phyloP scores from a whole-genome alignment of 257 asterid genomes.

The Nicotiana tomentosiformis region DNA sequence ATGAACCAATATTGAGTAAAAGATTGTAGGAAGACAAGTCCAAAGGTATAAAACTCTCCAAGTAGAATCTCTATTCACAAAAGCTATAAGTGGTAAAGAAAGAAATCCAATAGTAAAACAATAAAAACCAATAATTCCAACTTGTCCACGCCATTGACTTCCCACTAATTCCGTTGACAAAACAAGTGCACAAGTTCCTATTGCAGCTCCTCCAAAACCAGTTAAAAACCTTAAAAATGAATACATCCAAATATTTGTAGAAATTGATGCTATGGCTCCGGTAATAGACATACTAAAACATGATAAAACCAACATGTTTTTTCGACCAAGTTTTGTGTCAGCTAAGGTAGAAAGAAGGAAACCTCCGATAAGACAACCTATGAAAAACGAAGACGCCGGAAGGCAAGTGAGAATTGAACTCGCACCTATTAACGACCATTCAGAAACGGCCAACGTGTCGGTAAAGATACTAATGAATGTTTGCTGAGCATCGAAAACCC shows the following conservation, averaged over 20 bases:
- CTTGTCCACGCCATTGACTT: conserved; percentile 47
- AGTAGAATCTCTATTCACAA: conserved; percentile 26
- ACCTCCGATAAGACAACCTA: conserved; percentile 64
- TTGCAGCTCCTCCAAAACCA: conserved; percentile 51
- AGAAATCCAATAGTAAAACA: conserved; percentile 56
- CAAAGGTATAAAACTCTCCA: conserved; percentile 67
- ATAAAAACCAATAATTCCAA: conserved; percentile 49
- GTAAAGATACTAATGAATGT: conserved; percentile 56
- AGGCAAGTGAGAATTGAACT: conserved; percentile 44
- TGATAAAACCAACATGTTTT: conserved; percentile 39
- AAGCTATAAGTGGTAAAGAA: conserved; percentile 48
- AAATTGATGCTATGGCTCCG: conserved; percentile 33
- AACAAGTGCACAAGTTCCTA: conserved; percentile 58
- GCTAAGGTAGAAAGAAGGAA: conserved; percentile 52
- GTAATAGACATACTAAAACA: conserved; percentile 46
- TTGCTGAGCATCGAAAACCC: conserved; percentile 75
- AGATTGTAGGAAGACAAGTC: conserved; percentile 42
- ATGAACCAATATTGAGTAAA: conserved; percentile 27
- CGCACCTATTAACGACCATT: conserved; percentile 56
- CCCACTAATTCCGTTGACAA: conserved; percentile 64
- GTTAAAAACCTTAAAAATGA: conserved; percentile 31
- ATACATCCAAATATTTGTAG: conserved; percentile 49
- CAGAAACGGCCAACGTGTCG: conserved; percentile 41
- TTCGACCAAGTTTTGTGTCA: conserved; percentile 56
- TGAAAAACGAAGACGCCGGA: conserved; percentile 53